phyloP scores from a whole-genome alignment of 805 yeast genomes.

The Grigorovia humatica region DNA sequence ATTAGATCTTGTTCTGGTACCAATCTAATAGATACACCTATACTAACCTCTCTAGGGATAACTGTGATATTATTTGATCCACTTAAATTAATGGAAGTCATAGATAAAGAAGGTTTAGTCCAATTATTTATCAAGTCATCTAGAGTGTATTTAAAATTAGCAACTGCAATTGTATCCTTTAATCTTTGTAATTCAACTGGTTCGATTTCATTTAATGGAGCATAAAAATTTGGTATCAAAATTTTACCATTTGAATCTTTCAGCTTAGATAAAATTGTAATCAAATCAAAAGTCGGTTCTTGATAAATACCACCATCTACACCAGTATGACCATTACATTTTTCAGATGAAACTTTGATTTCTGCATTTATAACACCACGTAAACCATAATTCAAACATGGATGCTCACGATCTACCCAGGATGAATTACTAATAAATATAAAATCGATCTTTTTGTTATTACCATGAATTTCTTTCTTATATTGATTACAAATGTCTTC shows the following conservation, averaged over 20 bases:
- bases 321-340: slow-evolving; percentile 90
- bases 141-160: slow-evolving; percentile 19
- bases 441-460: slow-evolving; percentile 62
- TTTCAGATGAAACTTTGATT: slow-evolving; percentile 59
- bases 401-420: slow-evolving; percentile 84
- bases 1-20: slow-evolving; percentile 80
- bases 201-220: slow-evolving; percentile 49
- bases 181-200: slow-evolving; percentile 51
- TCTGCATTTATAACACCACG: slow-evolving; percentile 82
- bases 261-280: slow-evolving; percentile 58
- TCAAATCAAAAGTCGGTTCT: slow-evolving; percentile 83
- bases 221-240: slow-evolving; percentile 58
- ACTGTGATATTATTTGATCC: slow-evolving; percentile 89
- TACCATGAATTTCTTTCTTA: slow-evolving; percentile 42
- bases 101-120: slow-evolving; percentile 82
- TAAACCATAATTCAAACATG: slow-evolving; percentile 89
- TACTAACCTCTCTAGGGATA: slow-evolving; percentile 71
- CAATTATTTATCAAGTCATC: slow-evolving; percentile 65
- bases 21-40: slow-evolving; percentile 70
- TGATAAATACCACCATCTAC: slow-evolving; percentile 87
- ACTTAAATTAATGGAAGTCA: slow-evolving; percentile 74
- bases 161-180: slow-evolving; percentile 31
- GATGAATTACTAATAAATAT: slow-evolving; percentile 80
- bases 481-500: slow-evolving; percentile 49
- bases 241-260: slow-evolving; percentile 47